Evolutionary conservation across 768 basidiomycete genomes (phyloP), one percentile per base, ranked within the genome.

Genomic region (Tricholoma terreum): DNA sequence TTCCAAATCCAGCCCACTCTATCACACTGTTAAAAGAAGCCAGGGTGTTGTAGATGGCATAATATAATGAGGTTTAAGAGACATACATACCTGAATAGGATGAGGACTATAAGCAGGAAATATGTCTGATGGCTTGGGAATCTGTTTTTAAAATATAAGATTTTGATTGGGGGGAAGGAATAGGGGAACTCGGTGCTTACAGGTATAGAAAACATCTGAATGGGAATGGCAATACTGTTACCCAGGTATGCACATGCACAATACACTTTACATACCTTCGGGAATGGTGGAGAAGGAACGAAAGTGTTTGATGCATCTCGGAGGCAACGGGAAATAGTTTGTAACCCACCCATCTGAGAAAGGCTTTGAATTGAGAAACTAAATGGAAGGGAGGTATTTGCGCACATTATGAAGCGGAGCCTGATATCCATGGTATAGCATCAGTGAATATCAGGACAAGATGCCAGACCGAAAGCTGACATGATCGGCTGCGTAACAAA

Each of bases 41-140:
- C 30, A 30, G 34, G 36, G 11, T 27, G 24, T 38, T 30, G 17
- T 17, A 31, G 4, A 49, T 2, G 7, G 17, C 15, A 17, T 31
- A 30, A 45, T 15, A 43, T 46, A 45, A 22, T 31, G 15, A 49
- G 27, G 15, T 6, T 15, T 43, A 42, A 8, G 36, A 60, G n/a
- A n/a, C n/a, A n/a, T 75, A 22, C 24, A 22, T 52, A 86, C 86
- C 82, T 86, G 65, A 89, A 78, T 6, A 72, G 43, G 10, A 83
- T 59, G 42, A 89, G 73, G 45, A 80, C 77, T 7, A 85, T 75
- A 1, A 84, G 62, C 6, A 91, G 73, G 59, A 88, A 87, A 85
- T 87, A 88, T 1, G 87, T 89, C 64, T 90, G 88, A 56, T 88
- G 87, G 24, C 84, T 82, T 0, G 87, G 87, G 61, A 90, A 90